These are phyloP conservation scores for Ganoderma lucidum DNA, from an alignment of 1,284 basidiomycete genomes.

Conservation along the genomic window DNA sequence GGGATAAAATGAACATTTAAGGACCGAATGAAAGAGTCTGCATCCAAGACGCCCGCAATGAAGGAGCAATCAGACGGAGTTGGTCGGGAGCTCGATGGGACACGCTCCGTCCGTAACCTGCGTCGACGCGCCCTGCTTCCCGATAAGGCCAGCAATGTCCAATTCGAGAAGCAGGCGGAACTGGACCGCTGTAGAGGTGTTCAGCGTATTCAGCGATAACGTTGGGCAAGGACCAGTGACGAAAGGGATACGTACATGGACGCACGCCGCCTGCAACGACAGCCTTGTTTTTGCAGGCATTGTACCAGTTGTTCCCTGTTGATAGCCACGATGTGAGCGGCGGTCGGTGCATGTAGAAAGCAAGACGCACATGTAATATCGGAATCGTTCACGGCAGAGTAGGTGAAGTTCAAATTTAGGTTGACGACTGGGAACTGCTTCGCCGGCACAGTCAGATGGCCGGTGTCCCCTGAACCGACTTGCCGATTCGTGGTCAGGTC, in stretches of 20 bases:
- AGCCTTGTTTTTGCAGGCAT: conserved; percentile 74
- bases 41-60: conserved; percentile 1
- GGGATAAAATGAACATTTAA: conserved; percentile 14
- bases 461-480: conserved; percentile 72
- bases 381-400: conserved; percentile 79
- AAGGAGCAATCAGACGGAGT: conserved; percentile 47
- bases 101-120: conserved; percentile 72
- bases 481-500: conserved; percentile 69
- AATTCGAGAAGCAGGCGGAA: conserved; percentile 75
- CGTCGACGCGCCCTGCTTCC: conserved; percentile 59
- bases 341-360: conserved; percentile 8
- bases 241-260: conserved; percentile 58
- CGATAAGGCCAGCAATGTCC: conserved; percentile 74
- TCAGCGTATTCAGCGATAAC: not conserved
- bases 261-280: conserved; percentile 60
- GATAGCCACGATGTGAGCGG: not conserved
- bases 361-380: conserved; percentile 79
- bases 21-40: conserved; percentile 8
- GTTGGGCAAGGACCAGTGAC: not conserved
- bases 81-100: conserved; percentile 75
- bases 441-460: conserved; percentile 65
- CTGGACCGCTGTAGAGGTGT: conserved; percentile 58
- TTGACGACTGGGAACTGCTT: conserved; percentile 66
- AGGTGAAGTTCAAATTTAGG: conserved; percentile 83
- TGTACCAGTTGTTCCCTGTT: conserved; percentile 80